A percentile compares a stretch with the other conserved stretches of the same genome.
phyloP scores from a whole-genome alignment of 352 stramenopile species.

The Pythium periplocum region DNA sequence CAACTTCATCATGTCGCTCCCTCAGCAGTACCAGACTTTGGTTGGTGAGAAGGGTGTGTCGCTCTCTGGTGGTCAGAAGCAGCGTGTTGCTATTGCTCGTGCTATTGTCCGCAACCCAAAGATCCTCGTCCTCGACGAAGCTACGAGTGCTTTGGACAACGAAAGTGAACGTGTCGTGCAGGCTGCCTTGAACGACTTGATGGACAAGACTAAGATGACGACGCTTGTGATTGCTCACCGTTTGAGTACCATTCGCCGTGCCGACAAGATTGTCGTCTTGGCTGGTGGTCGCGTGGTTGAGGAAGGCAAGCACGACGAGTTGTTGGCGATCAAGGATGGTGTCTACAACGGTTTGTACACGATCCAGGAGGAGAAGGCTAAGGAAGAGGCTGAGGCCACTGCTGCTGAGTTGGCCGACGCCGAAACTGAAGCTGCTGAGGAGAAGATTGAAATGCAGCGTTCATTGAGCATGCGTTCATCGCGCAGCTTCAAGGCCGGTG shows the following conservation, averaged over 20 bases:
- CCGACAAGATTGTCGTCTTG: conserved; percentile 42
- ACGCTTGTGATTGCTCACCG: conserved; percentile 56
- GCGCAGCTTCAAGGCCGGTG: conserved; percentile 48
- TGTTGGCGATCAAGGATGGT: conserved; percentile 46
- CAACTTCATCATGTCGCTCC: conserved; percentile 13
- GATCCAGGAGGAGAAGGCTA: conserved; percentile 28
- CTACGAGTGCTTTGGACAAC: conserved; percentile 33
- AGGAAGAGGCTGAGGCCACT: conserved; percentile 1
- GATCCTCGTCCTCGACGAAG: conserved; percentile 45
- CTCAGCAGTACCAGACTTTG: conserved; percentile 6
- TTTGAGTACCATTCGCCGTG: conserved; percentile 38
- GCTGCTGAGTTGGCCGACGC: conserved; percentile 56
- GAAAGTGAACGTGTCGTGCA: conserved; percentile 56
- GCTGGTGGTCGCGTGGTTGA: conserved; percentile 27
- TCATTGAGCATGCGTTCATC: conserved; percentile 59
- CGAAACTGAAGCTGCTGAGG: conserved; percentile 35
- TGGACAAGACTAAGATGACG: conserved; percentile 44
- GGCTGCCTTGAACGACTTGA: conserved; percentile 23
- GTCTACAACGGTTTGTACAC: conserved; percentile 80
- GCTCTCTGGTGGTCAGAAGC: conserved; percentile 1
- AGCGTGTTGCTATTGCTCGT: neutral
- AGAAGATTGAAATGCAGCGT: conserved; percentile 26
- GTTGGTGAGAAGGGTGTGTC: conserved; percentile 17
- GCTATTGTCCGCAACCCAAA: conserved; percentile 35
- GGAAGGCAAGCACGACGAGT: conserved; percentile 26